phyloP scores from a whole-genome alignment of 2,329 filamentous ascomycete genomes.

The Penicillium sp. region DNA sequence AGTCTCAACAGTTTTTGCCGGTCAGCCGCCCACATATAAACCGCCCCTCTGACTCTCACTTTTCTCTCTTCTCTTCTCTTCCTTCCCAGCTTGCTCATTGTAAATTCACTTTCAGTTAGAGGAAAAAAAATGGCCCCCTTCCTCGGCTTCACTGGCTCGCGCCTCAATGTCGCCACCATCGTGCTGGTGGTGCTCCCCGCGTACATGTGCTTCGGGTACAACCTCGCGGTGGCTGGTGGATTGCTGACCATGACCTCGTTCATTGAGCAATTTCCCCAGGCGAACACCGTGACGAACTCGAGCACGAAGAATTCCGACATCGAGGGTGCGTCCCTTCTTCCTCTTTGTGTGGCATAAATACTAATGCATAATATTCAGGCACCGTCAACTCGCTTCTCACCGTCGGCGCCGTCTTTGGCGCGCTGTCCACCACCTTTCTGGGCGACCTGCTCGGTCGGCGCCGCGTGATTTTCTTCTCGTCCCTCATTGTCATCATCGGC shows the following conservation, averaged over 20 bases:
- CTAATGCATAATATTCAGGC: conserved; percentile 11
- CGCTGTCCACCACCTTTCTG: conserved; percentile 43
- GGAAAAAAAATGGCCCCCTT: conserved; percentile 15
- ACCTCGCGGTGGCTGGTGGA: conserved; percentile 49
- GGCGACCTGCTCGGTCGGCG: conserved; percentile 44
- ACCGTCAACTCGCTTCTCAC: conserved; percentile 45
- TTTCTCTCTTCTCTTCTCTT: background rate
- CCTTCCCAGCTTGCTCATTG: background rate
- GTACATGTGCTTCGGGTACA: conserved; percentile 49
- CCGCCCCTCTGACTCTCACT: no score
- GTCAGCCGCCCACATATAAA: background rate
- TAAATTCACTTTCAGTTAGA: background rate
- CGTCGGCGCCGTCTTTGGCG: conserved; percentile 44
- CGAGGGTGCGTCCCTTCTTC: conserved; percentile 35
- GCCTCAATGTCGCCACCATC: conserved; percentile 21
- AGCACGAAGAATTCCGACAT: conserved; percentile 43
- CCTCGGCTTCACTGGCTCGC: conserved; percentile 22
- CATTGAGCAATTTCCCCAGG: conserved; percentile 47
- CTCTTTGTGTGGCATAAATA: background rate
- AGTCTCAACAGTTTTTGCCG: no score
- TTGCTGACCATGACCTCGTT: conserved; percentile 62
- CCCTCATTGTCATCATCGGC: conserved; percentile 39
- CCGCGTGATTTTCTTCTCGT: conserved; percentile 39
- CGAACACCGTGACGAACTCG: conserved; percentile 44
- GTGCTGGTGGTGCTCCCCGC: conserved; percentile 25